These are phyloP conservation scores for Amphichorda felina DNA, from an alignment of 2,329 filamentous ascomycete species.

Conservation along the genomic window DNA sequence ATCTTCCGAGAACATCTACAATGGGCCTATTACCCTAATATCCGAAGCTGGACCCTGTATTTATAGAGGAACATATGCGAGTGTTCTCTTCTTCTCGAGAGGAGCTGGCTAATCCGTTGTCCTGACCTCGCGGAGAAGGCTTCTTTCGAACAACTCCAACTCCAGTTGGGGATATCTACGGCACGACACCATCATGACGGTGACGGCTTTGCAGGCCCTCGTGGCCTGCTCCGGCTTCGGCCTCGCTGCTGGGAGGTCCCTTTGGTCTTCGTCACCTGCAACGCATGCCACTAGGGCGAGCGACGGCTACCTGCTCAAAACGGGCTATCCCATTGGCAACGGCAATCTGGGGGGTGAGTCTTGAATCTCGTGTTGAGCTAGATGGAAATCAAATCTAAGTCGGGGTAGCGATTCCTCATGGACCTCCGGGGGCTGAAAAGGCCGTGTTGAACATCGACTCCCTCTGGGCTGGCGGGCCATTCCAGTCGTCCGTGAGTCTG, in stretches of 20 bases:
- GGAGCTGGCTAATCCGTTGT: too few species aligned
- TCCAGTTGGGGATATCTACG: too few species aligned
- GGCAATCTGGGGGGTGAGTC: conserved; percentile 8
- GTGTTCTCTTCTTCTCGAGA: too few species aligned
- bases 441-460: conserved; percentile 7
- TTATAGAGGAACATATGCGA: too few species aligned
- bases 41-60: too few species aligned
- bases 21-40: too few species aligned
- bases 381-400: not conserved
- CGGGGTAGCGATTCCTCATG: conserved; percentile 7
- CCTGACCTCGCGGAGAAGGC: too few species aligned
- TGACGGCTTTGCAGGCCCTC: not conserved
- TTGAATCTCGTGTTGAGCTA: not conserved
- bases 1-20: too few species aligned
- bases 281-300: conserved; percentile 1
- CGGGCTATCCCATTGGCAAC: conserved; percentile 8
- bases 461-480: conserved; percentile 9
- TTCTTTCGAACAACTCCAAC: too few species aligned
- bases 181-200: too few species aligned
- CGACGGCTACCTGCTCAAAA: conserved; percentile 7
- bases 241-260: conserved; percentile 2
- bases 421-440: conserved; percentile 6
- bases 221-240: not conserved
- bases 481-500: conserved; percentile 2
- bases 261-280: conserved; percentile 5